These are phyloP conservation scores for Biscutella laevigata DNA, from an alignment of 441 rosid genomes.

Conservation along the genomic window DNA sequence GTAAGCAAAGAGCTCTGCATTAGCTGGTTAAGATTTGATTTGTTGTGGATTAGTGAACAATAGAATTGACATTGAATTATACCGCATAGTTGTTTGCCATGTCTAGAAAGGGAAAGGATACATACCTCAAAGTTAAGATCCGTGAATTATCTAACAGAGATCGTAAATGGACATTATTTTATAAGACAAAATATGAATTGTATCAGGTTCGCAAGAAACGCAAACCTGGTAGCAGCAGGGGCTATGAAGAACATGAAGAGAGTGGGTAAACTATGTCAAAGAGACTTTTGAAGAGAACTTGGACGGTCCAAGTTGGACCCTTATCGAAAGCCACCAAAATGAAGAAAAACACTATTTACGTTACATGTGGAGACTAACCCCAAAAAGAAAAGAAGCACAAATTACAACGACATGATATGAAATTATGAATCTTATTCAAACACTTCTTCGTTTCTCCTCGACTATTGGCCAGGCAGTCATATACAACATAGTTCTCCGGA, in stretches of 20 bases:
- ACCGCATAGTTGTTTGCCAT: background rate
- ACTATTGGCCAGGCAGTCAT: background rate
- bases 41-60: background rate
- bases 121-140: background rate
- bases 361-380: background rate
- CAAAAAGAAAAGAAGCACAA: background rate
- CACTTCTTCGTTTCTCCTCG: conserved; percentile 1
- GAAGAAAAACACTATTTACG: conserved; percentile 10
- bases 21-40: background rate
- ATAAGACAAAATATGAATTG: background rate
- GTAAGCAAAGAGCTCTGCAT: conserved; percentile 29
- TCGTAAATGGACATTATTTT: background rate
- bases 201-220: conserved; percentile 65
- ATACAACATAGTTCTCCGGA: background rate
- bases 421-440: conserved; percentile 5
- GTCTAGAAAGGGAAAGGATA: too few species aligned
- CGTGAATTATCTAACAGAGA: background rate
- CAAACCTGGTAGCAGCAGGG: conserved; percentile 63
- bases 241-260: conserved; percentile 58
- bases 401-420: conserved; percentile 12
- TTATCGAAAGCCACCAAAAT: conserved; percentile 54
- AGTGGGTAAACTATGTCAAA: conserved; percentile 60
- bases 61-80: background rate
- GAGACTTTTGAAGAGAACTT: too few species aligned
- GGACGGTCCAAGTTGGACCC: conserved; percentile 54